Evolutionary conservation across 2,329 filamentous ascomycete genomes (phyloP).

Genomic region (Talaromyces sp.): DNA sequence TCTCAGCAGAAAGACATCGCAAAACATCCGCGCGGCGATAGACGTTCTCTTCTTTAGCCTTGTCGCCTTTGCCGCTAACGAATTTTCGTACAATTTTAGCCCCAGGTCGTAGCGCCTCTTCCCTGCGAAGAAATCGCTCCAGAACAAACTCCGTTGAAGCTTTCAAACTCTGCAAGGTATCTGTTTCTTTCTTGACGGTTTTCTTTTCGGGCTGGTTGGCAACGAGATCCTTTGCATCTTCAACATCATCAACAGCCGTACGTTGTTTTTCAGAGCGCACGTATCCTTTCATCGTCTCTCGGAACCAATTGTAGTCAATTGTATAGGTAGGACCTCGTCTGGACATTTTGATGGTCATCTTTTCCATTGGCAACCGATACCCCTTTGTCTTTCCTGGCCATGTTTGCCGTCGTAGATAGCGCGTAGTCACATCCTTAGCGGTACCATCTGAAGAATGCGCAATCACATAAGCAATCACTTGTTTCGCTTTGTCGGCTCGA

Average conservation of each 20-base stretch:
- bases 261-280: conserved; percentile 50
- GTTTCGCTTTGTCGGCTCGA: conserved; percentile 79
- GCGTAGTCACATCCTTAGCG: conserved; percentile 89
- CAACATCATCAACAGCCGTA: conserved; percentile 72
- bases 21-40: conserved; percentile 77
- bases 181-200: conserved; percentile 68
- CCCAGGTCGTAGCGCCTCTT: conserved; percentile 75
- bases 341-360: conserved; percentile 73
- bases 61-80: conserved; percentile 69
- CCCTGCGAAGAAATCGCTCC: conserved; percentile 79
- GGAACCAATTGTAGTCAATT: conserved; percentile 86
- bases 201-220: conserved; percentile 71
- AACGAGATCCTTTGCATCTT: conserved; percentile 74
- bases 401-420: conserved; percentile 78
- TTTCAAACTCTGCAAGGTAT: conserved; percentile 86
- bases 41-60: conserved; percentile 72
- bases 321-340: conserved; percentile 57
- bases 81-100: conserved; percentile 73
- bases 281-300: conserved; percentile 73
- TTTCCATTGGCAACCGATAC: conserved; percentile 71
- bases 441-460: conserved; percentile 80
- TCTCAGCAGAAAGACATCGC: conserved; percentile 84
- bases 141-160: conserved; percentile 80
- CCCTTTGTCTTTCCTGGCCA: conserved; percentile 90
- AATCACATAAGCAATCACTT: conserved; percentile 85